Base-by-base conservation (phyloP, 257 asterid species). In the Echium plantagineum region DNA sequence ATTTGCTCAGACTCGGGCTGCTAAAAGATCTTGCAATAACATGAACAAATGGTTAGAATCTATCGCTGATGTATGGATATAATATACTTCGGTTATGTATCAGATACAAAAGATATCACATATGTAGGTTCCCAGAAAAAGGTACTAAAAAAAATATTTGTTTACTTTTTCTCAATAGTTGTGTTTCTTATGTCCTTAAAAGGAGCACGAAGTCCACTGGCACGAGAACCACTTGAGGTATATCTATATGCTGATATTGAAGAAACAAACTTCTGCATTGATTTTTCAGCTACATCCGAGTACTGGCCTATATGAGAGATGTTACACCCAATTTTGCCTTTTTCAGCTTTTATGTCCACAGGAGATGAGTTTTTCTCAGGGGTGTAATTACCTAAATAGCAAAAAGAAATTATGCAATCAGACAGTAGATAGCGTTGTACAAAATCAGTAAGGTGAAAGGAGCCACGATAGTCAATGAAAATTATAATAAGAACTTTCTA, bases 141-240 rank as follows among this genome's bases (percentile, higher is more conserved):
- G 21, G 35, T 49, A 31, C 49, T 62, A 55, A 63, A 4, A 15
- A 58, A n/a, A 9, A 38, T 51, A 28, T 30, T 4, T 16, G 31
- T 54, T 21, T 77, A 90, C 95, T 96, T 79, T 60, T 63, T 77
- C 63, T 16, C 63, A 73, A 58, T 63, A 57, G 60, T 62, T 54
- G 74, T 82, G 80, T 85, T 87, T 73, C 74, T 75, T 56, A 91
- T 78, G 57, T 85, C 94, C 78, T 77, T 88, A 9, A 91, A 67
- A 63, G 98, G 96, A n/a, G 98, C 80, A 59, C 98, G 96, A 60
- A 91, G 96, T 38, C 96, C 96, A 71, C 94, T 85, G 15, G 90
- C 96, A 68, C 96, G 90, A 20, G 95, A 85, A 61, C 98, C 98
- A 30, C 77, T 75, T 57, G 84, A 74, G 63, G 74, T 82, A 81